These are phyloP conservation scores for Capronia coronata DNA, from an alignment of 2,329 filamentous ascomycete genomes.

Conservation along the genomic window DNA sequence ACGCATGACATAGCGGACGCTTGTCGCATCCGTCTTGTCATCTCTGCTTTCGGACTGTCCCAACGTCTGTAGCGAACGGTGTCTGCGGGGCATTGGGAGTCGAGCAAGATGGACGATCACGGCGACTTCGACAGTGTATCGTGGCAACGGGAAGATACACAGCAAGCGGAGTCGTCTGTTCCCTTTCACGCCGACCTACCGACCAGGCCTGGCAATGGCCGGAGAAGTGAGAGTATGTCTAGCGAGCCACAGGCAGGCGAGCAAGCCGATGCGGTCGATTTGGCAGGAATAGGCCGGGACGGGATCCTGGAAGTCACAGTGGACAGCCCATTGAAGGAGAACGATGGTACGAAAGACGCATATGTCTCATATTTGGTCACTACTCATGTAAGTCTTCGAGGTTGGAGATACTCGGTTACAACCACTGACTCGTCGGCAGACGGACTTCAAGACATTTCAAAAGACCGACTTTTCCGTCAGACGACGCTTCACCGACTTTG, in stretches of 20 bases:
- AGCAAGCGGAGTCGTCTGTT: slow-evolving; percentile 39
- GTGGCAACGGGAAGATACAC: slow-evolving; percentile 61
- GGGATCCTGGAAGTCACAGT: slow-evolving; percentile 81
- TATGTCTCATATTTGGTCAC: slow-evolving; percentile 95
- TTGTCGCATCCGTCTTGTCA: no score
- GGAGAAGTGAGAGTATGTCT: slow-evolving; percentile 43
- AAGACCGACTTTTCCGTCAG: slow-evolving; percentile 71
- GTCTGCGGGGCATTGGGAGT: slow-evolving; percentile 9
- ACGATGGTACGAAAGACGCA: slow-evolving; percentile 90
- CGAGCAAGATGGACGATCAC: slow-evolving; percentile 39
- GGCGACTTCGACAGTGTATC: slow-evolving; percentile 77
- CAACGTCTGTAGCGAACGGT: not conserved
- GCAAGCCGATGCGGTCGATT: slow-evolving; percentile 50
- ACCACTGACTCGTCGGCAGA: slow-evolving; percentile 47
- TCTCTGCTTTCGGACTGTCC: no score
- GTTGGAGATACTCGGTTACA: not conserved
- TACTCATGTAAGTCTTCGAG: slow-evolving; percentile 60
- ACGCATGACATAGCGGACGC: no score
- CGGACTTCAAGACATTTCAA: slow-evolving; percentile 89
- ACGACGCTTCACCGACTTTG: slow-evolving; percentile 93
- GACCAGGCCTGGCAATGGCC: slow-evolving; percentile 35
- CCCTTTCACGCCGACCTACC: slow-evolving; percentile 20
- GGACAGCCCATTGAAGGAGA: slow-evolving; percentile 81
- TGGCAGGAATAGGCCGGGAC: slow-evolving; percentile 58
- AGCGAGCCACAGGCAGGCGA: slow-evolving; percentile 45